A percentile compares a stretch with the other conserved stretches of the same genome.
These are phyloP conservation scores for Adansonia rubrostipa DNA, from an alignment of 441 rosid genomes.

Conservation along the genomic window DNA sequence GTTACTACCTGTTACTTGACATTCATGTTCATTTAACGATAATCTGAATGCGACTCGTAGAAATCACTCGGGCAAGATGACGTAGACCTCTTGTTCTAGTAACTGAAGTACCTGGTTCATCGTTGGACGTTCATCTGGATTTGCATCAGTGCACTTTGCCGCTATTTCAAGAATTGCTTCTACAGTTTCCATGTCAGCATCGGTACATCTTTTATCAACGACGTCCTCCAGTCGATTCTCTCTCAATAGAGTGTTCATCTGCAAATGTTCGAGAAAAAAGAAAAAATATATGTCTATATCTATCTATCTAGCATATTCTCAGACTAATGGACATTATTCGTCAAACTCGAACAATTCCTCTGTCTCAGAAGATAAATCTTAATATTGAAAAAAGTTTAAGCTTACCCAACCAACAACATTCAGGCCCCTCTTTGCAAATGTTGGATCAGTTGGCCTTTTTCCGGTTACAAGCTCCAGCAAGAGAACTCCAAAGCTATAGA, in stretches of 20 bases:
- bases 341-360: not conserved
- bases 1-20: not conserved
- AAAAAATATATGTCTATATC: not conserved
- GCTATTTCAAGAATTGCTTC: slow-evolving; percentile 89
- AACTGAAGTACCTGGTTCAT: slow-evolving; percentile 88
- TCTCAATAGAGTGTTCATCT: slow-evolving; percentile 82
- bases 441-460: slow-evolving; percentile 87
- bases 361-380: not conserved
- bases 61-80: slow-evolving; percentile 86
- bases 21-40: slow-evolving; percentile 42
- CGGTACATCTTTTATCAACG: slow-evolving; percentile 67
- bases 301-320: not conserved
- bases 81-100: slow-evolving; percentile 87
- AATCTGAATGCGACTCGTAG: slow-evolving; percentile 79
- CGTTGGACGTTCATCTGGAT: slow-evolving; percentile 75
- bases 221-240: slow-evolving; percentile 76
- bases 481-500: slow-evolving; percentile 97
- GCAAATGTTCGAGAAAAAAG: slow-evolving; percentile 21
- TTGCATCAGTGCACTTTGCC: slow-evolving; percentile 75
- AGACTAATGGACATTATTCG: not conserved
- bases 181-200: slow-evolving; percentile 66
- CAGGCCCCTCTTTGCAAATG: slow-evolving; percentile 77
- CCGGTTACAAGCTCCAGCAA: slow-evolving; percentile 89
- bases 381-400: not conserved
- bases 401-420: slow-evolving; percentile 97